phyloP scores from a whole-genome alignment of 2,329 filamentous ascomycete species.

The Fusarium agapanthi region DNA sequence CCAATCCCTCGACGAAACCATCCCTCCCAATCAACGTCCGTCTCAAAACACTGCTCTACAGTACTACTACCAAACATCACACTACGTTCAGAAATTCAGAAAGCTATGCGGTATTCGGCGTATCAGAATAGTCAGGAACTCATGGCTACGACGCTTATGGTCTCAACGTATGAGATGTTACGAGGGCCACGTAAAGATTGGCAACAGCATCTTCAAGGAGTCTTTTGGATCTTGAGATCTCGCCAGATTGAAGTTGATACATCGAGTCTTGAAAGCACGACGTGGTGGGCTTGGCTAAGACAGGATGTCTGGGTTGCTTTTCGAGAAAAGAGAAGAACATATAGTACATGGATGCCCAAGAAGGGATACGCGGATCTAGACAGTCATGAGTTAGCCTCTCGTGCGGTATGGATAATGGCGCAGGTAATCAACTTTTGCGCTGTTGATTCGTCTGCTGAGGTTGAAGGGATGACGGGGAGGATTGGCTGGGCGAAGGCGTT shows the following conservation, averaged over 20 bases:
- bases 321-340: conserved; percentile 62
- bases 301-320: conserved; percentile 74
- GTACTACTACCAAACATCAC: conserved; percentile 70
- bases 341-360: conserved; percentile 67
- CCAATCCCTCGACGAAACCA: conserved; percentile 18
- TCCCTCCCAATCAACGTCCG: neutral
- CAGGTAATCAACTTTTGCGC: conserved; percentile 65
- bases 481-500: conserved; percentile 21
- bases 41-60: conserved; percentile 44
- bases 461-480: conserved; percentile 3
- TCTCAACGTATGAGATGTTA: conserved; percentile 74
- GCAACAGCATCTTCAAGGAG: conserved; percentile 70
- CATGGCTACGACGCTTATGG: conserved; percentile 65
- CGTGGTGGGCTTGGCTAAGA: conserved; percentile 74
- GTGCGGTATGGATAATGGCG: conserved; percentile 63
- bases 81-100: conserved; percentile 68
- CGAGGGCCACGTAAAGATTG: conserved; percentile 59
- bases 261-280: conserved; percentile 63
- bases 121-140: conserved; percentile 68
- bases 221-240: conserved; percentile 72
- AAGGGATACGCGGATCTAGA: conserved; percentile 57
- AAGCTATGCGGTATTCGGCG: conserved; percentile 64
- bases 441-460: neutral
- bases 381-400: conserved; percentile 62
- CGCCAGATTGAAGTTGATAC: conserved; percentile 68